These are phyloP conservation scores for Hypoxylon sp. DNA, from an alignment of 2,329 filamentous ascomycete genomes.

Conservation along the genomic window DNA sequence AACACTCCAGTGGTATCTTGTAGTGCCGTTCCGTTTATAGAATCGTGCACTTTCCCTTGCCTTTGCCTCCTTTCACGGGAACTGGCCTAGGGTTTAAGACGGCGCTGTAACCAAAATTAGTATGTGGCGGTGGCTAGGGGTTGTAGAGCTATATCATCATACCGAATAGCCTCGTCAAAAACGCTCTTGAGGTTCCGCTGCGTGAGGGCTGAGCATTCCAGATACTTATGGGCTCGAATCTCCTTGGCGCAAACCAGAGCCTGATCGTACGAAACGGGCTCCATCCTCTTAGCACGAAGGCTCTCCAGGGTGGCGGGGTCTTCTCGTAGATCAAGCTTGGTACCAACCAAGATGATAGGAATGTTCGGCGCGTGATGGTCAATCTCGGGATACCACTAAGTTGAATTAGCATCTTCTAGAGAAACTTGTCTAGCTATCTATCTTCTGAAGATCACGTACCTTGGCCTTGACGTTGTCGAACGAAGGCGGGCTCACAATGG, in stretches of 20 bases:
- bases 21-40: conserved; percentile 63
- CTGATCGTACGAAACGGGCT: conserved; percentile 95
- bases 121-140: conserved; percentile 46
- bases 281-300: conserved; percentile 92
- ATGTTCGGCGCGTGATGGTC: conserved; percentile 96
- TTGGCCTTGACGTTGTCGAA: conserved; percentile 99
- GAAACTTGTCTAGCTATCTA: neutral
- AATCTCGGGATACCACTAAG: conserved; percentile 96
- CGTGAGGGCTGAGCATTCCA: conserved; percentile 97
- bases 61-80: conserved; percentile 64
- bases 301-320: conserved; percentile 85
- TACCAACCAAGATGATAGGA: conserved; percentile 96
- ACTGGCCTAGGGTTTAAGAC: conserved; percentile 78
- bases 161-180: conserved; percentile 99
- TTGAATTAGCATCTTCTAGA: conserved; percentile 31
- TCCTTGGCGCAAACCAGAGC: conserved; percentile 91
- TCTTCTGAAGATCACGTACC: conserved; percentile 67
- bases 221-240: conserved; percentile 95
- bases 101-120: conserved; percentile 64
- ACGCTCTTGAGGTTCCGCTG: conserved; percentile 98
- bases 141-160: conserved; percentile 58
- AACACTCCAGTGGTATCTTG: conserved; percentile 39
- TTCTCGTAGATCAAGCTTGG: conserved; percentile 95
- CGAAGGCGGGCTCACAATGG: conserved; percentile 95
- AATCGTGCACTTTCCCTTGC: conserved; percentile 78